Conservation (phyloP, 2,329 filamentous ascomycete genomes). For the Cytospora mali region DNA sequence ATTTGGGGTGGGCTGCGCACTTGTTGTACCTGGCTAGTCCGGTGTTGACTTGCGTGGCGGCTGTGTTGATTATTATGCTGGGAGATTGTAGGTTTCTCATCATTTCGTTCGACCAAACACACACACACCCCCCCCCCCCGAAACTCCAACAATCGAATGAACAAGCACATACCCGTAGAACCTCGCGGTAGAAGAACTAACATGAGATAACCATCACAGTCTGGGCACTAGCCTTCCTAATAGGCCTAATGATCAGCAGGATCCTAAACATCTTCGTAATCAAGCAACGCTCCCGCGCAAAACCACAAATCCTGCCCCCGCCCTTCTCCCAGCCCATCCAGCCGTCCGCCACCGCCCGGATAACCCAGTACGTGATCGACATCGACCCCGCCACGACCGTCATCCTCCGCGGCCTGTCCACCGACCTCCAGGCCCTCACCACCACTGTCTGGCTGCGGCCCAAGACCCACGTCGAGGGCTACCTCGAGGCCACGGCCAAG, state of each 20-base stretch:
- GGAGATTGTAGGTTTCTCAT: conserved; percentile 44
- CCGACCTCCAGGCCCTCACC: conserved; percentile 63
- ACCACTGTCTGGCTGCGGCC: conserved; percentile 58
- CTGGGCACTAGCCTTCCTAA: conserved; percentile 52
- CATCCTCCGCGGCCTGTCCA: conserved; percentile 53
- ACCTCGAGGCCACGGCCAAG: conserved; percentile 56
- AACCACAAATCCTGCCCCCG: conserved; percentile 9
- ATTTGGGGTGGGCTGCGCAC: conserved; percentile 51
- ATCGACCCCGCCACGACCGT: conserved; percentile 36
- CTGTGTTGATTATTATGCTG: conserved; percentile 49
- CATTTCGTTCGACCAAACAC: neutral
- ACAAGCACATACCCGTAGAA: neutral
- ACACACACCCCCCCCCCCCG: neutral
- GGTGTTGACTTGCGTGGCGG: conserved; percentile 47
- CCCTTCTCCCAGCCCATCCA: conserved; percentile 18
- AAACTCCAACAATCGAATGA: too few species aligned
- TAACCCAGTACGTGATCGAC: conserved; percentile 26
- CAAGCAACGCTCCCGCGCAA: conserved; percentile 48
- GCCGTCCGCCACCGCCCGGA: conserved; percentile 29
- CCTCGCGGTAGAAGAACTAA: neutral
- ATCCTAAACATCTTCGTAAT: conserved; percentile 59
- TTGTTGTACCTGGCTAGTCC: conserved; percentile 52
- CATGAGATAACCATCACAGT: conserved; percentile 35
- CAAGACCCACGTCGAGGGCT: conserved; percentile 53
- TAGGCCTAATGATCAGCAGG: conserved; percentile 56